phyloP scores from a whole-genome alignment of 306 rosid genomes.

The Fagus crenata region DNA sequence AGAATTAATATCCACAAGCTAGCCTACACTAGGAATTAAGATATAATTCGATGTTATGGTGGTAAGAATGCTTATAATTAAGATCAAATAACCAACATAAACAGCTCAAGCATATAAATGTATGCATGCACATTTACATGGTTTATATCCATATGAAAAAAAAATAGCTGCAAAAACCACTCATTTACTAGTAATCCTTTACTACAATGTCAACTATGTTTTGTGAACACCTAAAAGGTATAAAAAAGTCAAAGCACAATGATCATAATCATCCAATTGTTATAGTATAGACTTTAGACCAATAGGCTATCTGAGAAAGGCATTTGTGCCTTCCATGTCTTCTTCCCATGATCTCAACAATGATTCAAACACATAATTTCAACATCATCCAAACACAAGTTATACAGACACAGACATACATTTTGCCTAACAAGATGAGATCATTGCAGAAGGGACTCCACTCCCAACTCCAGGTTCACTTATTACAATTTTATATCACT shows the following conservation, averaged over 20 bases:
- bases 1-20: background rate
- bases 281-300: background rate
- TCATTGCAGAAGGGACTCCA: background rate
- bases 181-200: background rate
- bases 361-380: background rate
- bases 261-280: background rate
- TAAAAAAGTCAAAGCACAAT: background rate
- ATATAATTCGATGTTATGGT: no score
- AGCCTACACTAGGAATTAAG: background rate
- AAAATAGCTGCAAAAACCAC: background rate
- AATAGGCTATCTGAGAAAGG: background rate
- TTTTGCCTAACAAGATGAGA: background rate
- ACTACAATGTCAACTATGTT: background rate
- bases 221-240: background rate
- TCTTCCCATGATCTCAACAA: background rate
- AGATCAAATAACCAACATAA: background rate
- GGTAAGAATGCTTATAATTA: background rate
- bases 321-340: background rate
- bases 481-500: background rate
- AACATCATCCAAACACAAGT: background rate
- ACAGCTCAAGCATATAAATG: background rate
- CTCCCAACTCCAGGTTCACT: background rate
- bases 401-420: background rate
- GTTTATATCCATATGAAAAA: background rate
- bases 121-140: background rate